These are phyloP conservation scores for Pythium periplocum DNA, from an alignment of 352 stramenopile genomes.

Conservation along the genomic window DNA sequence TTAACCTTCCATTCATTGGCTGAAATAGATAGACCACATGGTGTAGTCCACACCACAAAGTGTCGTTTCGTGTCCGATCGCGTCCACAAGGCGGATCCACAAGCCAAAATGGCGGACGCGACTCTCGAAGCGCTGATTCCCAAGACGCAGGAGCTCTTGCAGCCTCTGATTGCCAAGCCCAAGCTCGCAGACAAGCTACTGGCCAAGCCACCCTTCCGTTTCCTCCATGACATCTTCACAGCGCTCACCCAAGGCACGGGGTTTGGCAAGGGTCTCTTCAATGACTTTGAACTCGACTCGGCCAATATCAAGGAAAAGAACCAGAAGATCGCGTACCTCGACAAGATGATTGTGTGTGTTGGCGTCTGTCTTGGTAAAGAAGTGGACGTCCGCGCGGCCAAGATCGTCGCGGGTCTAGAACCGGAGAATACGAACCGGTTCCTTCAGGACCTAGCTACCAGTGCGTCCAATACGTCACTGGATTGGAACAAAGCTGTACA, in stretches of 20 bases:
- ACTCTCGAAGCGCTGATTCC: constrained; percentile 62
- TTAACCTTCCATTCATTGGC: no score
- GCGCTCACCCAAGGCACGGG: constrained; percentile 80
- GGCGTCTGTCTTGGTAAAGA: constrained; percentile 52
- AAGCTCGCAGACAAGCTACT: constrained; percentile 95
- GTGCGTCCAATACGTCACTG: constrained; percentile 47
- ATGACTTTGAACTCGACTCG: constrained; percentile 67
- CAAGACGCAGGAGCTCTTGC: constrained; percentile 79
- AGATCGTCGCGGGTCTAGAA: constrained; percentile 84
- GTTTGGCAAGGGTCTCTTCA: constrained; percentile 86
- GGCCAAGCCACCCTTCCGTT: constrained; percentile 94
- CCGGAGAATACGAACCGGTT: constrained; percentile 83
- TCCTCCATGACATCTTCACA: constrained; percentile 93
- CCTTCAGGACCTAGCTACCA: constrained; percentile 59
- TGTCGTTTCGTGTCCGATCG: constrained; percentile 5
- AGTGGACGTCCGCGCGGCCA: constrained; percentile 71
- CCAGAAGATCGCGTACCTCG: constrained; percentile 79
- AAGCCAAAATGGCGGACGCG: constrained; percentile 35
- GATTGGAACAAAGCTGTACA: constrained; percentile 68
- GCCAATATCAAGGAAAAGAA: constrained; percentile 85
- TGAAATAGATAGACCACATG: background rate
- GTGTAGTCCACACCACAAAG: constrained; percentile 12
- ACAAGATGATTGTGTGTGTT: constrained; percentile 86
- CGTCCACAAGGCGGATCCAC: background rate
- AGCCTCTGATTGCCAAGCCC: constrained; percentile 90